Percentiles rank a stretch among this genome's conserved stretches.
phyloP scores from a whole-genome alignment of 2,329 filamentous ascomycete genomes.

The Aspergillus oerlinghausenensis region DNA sequence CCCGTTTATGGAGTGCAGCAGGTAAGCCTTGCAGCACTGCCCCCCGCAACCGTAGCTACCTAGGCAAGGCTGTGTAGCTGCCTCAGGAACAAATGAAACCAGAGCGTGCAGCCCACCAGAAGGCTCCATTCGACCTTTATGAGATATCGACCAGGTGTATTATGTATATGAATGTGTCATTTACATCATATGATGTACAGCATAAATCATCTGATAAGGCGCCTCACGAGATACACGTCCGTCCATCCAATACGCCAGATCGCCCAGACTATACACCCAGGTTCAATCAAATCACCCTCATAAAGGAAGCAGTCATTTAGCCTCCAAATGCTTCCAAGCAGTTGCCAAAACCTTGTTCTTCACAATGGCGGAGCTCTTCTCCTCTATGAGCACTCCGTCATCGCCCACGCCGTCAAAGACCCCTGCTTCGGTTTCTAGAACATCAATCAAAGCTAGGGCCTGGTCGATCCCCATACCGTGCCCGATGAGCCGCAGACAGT shows the following conservation, averaged over 20 bases:
- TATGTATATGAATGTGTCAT: not conserved
- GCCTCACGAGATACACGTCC: not conserved
- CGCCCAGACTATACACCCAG: not conserved
- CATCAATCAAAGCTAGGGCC: slow-evolving; percentile 31
- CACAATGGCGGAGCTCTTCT: slow-evolving; percentile 5
- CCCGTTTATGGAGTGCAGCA: too few relatives aligned
- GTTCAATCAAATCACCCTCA: not conserved
- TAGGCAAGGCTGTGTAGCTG: not conserved
- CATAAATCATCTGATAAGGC: not conserved
- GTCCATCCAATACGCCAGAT: not conserved
- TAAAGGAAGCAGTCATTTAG: not conserved
- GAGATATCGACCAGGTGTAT: not conserved
- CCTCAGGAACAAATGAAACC: not conserved
- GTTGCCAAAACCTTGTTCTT: slow-evolving; percentile 11
- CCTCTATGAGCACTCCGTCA: slow-evolving; percentile 12
- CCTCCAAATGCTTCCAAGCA: slow-evolving; percentile 7
- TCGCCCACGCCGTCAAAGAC: slow-evolving; percentile 20
- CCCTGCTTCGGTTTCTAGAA: slow-evolving; percentile 26
- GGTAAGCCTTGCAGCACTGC: not conserved
- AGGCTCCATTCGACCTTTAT: not conserved
- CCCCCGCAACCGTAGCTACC: too few relatives aligned
- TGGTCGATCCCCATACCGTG: slow-evolving; percentile 35
- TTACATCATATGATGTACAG: not conserved
- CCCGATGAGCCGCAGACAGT: slow-evolving; percentile 31
- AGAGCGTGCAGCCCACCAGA: not conserved